phyloP scores from a whole-genome alignment of 495 filamentous ascomycete genomes.

The Aspergillus baeticus region DNA sequence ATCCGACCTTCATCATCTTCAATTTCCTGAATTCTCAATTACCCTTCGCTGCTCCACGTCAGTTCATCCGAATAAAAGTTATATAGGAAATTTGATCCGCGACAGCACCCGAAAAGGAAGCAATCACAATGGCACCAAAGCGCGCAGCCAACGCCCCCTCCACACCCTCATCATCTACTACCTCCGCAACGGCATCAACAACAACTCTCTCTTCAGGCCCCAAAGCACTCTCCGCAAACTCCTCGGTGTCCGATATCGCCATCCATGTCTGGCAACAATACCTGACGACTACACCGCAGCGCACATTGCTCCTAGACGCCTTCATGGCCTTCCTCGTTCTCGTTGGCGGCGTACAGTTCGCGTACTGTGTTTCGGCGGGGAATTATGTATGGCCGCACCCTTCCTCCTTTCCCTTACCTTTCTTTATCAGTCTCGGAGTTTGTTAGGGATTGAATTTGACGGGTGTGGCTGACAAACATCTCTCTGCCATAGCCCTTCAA shows the following conservation, averaged over 20 bases:
- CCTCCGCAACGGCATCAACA: too few species aligned
- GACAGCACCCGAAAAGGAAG: neutral
- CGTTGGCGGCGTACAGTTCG: constrained; percentile 85
- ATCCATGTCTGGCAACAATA: constrained; percentile 71
- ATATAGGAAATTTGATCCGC: neutral
- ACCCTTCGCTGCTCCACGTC: constrained; percentile 6
- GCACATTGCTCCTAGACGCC: constrained; percentile 85
- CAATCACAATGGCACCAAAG: constrained; percentile 49
- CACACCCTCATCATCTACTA: constrained; percentile 23
- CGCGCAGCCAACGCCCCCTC: constrained; percentile 33
- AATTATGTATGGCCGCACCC: constrained; percentile 76
- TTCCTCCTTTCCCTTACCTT: neutral
- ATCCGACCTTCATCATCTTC: neutral
- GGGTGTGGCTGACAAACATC: neutral
- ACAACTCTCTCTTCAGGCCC: constrained; percentile 47
- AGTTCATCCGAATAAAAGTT: neutral
- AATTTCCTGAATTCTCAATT: neutral
- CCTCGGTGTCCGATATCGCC: constrained; percentile 52
- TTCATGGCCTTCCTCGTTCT: constrained; percentile 90
- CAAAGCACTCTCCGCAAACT: constrained; percentile 38
- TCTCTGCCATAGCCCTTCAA: constrained; percentile 77
- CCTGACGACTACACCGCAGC: constrained; percentile 73
- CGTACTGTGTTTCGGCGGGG: constrained; percentile 87
- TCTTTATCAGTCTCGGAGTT: neutral
- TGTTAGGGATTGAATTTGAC: neutral